Conservation (phyloP, 2,329 filamentous ascomycete species). For the Coniella lustricola region DNA sequence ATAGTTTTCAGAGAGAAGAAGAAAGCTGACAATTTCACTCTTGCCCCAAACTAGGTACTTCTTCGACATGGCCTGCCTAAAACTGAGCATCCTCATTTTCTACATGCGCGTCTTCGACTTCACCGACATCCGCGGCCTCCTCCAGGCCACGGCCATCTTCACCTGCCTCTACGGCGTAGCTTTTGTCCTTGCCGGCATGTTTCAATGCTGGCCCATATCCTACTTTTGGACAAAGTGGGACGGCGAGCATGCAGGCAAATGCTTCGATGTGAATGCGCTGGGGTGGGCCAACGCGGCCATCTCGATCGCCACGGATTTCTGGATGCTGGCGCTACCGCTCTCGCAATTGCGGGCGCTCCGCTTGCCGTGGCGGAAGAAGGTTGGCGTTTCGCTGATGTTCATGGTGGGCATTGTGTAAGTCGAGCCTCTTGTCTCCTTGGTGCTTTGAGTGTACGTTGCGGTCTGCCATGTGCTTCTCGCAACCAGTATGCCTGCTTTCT, state of each 20-base stretch:
- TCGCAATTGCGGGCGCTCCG: slow-evolving; percentile 29
- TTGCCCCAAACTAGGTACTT: slow-evolving; percentile 1
- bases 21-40: too few relatives aligned
- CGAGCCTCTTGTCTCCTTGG: background rate
- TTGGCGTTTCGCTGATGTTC: slow-evolving; percentile 36
- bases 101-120: slow-evolving; percentile 11
- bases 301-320: slow-evolving; percentile 35
- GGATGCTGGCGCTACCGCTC: slow-evolving; percentile 36
- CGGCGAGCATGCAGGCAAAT: slow-evolving; percentile 30
- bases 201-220: slow-evolving; percentile 33
- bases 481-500: too few relatives aligned
- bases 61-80: slow-evolving; percentile 6
- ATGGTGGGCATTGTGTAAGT: slow-evolving; percentile 32
- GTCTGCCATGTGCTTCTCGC: too few relatives aligned
- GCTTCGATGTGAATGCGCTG: slow-evolving; percentile 32
- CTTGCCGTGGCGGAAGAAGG: slow-evolving; percentile 34
- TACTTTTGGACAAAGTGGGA: slow-evolving; percentile 38
- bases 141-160: slow-evolving; percentile 5
- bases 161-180: slow-evolving; percentile 17
- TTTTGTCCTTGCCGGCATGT: slow-evolving; percentile 27
- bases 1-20: too few relatives aligned
- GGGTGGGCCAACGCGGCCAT: slow-evolving; percentile 36
- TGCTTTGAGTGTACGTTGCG: too few relatives aligned
- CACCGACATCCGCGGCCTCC: slow-evolving; percentile 2
- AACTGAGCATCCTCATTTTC: slow-evolving; percentile 10